Percentiles rank a stretch among this genome's conserved stretches.
phyloP scores from a whole-genome alignment of 2,329 filamentous ascomycete species.

The Exophiala sideris region DNA sequence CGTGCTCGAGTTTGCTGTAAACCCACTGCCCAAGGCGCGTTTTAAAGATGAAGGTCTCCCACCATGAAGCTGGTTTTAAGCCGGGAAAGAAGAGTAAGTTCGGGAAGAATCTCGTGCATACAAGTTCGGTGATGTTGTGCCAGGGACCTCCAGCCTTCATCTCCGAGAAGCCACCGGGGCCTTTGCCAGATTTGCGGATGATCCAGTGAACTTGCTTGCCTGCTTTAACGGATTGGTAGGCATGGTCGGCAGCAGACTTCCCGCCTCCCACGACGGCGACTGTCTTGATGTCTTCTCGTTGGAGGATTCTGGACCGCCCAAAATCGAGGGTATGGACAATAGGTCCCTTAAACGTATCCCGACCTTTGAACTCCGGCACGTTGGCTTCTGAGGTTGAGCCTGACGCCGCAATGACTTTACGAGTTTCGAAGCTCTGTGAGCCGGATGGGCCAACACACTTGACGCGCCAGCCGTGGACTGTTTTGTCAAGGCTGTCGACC shows the following conservation, averaged over 20 bases:
- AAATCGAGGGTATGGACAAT: conserved; percentile 53
- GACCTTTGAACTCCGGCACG: conserved; percentile 47
- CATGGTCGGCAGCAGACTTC: conserved; percentile 64
- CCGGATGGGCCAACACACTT: conserved; percentile 25
- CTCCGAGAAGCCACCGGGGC: conserved; percentile 25
- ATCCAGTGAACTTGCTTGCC: conserved; percentile 48
- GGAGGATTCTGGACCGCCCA: conserved; percentile 39
- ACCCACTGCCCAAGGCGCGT: neutral
- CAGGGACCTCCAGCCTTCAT: neutral
- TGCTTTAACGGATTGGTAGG: conserved; percentile 57
- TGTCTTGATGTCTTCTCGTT: conserved; percentile 38
- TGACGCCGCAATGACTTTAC: conserved; percentile 53
- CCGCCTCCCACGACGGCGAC: conserved; percentile 58
- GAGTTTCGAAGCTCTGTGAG: conserved; percentile 32
- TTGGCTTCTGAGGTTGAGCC: conserved; percentile 52
- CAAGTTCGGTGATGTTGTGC: neutral
- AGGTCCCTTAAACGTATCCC: conserved; percentile 44
- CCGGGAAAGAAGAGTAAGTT: neutral
- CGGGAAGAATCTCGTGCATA: neutral
- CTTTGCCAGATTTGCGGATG: conserved; percentile 40
- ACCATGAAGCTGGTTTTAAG: neutral
- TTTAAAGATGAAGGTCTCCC: neutral
- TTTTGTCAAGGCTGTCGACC: conserved; percentile 46
- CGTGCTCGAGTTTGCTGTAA: neutral
- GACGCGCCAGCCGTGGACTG: conserved; percentile 44